Base-by-base conservation (phyloP, 768 basidiomycete species). In the Tephrocybe sp. region DNA sequence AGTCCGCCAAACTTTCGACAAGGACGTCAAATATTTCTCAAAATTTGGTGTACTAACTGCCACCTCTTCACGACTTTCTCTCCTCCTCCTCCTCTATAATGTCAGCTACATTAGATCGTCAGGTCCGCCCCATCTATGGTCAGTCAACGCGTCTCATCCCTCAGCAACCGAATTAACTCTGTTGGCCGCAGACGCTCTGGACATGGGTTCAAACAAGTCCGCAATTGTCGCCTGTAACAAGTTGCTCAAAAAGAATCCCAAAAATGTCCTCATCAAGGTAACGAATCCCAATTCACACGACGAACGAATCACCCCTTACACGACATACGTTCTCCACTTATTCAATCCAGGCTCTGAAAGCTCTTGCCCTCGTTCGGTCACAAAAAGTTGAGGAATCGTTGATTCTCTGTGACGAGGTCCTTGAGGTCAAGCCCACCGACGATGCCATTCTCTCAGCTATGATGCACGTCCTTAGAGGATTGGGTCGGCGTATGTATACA, bases 121-220 rank as follows among this genome's bases (percentile, higher is more conserved):
- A 92, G 70, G 80, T 92, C 64, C 84, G 85, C 54, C 89, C 87
- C 54, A 86, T 92, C 65, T 92, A 92, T 64, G 90, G 90, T 90
- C 58, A 79, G 38, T 49, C 24, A 21, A 31, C 44, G 48, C 30
- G 47, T 49, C 56, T 54, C 39, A 28, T 43, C 25, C 31, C 24
- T 27, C 26, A 25, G 35, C 15, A 32, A 42, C 28, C 44, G 16
- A 31, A 31, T 31, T n/a, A 39, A 31, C 39, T 37, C 44, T 38
- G 28, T 42, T 32, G 26, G 30, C 43, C 16, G 3, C 64, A 93
- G 91, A 93, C 77, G 85, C 91, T 38, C 74, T 93, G 55, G 91
- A 93, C 71, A 88, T 82, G 37, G 86, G 87, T 39, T 89, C 89
- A 12, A 89, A 88, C 73, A 93, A 93, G 72, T 84, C 87, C 31